A percentile compares a stretch with the other conserved stretches of the same genome.
These are phyloP conservation scores for Monilinia laxa DNA, from an alignment of 2,329 filamentous ascomycete species.

Conservation along the genomic window DNA sequence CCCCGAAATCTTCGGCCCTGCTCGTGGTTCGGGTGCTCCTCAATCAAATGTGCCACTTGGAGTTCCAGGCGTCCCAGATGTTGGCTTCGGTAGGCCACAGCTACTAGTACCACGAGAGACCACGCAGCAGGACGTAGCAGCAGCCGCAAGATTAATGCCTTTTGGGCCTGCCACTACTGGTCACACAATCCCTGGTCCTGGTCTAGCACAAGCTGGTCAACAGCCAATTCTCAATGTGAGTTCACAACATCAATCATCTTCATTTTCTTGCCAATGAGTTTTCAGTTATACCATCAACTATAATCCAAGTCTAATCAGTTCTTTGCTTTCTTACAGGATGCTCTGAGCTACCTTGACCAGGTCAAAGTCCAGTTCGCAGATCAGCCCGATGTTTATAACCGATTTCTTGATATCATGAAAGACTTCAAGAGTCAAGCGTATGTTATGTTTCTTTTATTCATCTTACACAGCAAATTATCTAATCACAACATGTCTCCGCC, in stretches of 20 bases:
- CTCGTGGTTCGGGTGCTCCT: constrained; percentile 15
- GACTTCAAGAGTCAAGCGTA: constrained; percentile 98
- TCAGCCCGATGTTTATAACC: constrained; percentile 94
- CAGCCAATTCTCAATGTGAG: constrained; percentile 78
- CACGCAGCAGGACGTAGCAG: constrained; percentile 48
- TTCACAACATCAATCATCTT: constrained; percentile 25
- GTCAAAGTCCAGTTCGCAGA: constrained; percentile 98
- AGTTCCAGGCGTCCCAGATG: constrained; percentile 56
- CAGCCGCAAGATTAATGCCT: constrained; percentile 62
- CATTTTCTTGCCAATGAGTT: constrained; percentile 25
- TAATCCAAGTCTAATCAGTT: constrained; percentile 25
- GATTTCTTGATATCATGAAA: constrained; percentile 98
- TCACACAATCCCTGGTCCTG: constrained; percentile 41
- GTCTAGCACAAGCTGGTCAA: constrained; percentile 68
- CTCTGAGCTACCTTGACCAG: constrained; percentile 93
- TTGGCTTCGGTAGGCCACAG: constrained; percentile 60
- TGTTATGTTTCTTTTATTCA: constrained; percentile 42
- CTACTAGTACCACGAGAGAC: constrained; percentile 35
- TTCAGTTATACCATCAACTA: neutral
- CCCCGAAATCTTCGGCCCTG: constrained; percentile 46
- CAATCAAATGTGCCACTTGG: constrained; percentile 50
- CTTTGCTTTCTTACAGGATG: constrained; percentile 53
- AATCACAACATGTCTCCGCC: constrained; percentile 35
- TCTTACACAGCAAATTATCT: constrained; percentile 1
- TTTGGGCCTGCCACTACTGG: constrained; percentile 47